These are phyloP conservation scores for Phascolomyces articulosus DNA, from an alignment of 371 early-diverging fungal species.

Conservation along the genomic window DNA sequence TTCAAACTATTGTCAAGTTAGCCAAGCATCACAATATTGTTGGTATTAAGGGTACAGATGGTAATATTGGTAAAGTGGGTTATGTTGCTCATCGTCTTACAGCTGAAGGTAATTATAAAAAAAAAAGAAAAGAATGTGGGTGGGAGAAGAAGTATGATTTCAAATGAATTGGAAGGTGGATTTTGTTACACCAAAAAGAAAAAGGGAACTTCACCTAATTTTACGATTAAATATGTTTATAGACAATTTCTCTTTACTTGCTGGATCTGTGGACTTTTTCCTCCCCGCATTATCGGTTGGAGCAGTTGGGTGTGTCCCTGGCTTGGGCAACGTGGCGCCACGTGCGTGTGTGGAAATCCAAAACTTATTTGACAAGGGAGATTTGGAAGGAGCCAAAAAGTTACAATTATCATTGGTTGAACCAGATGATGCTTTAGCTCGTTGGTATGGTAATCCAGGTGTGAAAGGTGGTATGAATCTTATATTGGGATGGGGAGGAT, in stretches of 20 bases:
- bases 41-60: constrained; percentile 53
- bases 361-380: constrained; percentile 31
- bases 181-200: not conserved
- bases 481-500: constrained; percentile 41
- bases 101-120: constrained; percentile 12
- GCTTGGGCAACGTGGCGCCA: constrained; percentile 46
- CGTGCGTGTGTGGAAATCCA: constrained; percentile 39
- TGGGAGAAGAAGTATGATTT: too few relatives aligned
- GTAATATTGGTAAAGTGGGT: constrained; percentile 53
- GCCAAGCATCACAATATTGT: constrained; percentile 47
- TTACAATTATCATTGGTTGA: constrained; percentile 42
- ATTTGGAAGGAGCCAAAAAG: constrained; percentile 31
- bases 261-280: constrained; percentile 51
- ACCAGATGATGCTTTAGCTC: constrained; percentile 45
- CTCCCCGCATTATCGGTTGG: constrained; percentile 45
- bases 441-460: constrained; percentile 52
- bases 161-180: too few relatives aligned
- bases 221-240: not conserved
- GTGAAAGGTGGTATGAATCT: constrained; percentile 38
- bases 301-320: constrained; percentile 46
- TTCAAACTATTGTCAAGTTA: constrained; percentile 26
- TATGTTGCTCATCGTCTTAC: constrained; percentile 12
- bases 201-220: not conserved
- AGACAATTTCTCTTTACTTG: constrained; percentile 38
- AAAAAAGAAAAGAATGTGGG: not conserved